phyloP scores from a whole-genome alignment of 768 basidiomycete genomes.

The Cystofilobasidium bisporidii region DNA sequence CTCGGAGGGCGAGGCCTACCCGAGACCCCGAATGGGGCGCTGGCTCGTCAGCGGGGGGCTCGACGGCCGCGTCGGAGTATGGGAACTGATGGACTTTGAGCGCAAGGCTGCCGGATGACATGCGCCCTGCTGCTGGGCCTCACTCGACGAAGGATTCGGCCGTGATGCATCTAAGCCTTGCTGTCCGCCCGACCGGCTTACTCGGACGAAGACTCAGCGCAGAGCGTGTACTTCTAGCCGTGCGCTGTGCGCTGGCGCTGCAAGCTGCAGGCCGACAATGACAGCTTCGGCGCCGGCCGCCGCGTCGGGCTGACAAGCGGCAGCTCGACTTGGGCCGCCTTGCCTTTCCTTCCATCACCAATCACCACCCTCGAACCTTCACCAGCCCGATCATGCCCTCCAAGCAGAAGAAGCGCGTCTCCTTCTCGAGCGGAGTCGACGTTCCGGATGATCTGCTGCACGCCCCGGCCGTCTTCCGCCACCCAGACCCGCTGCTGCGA shows the following conservation, averaged over 20 bases:
- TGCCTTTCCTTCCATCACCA: too few species aligned
- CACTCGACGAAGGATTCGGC: too few species aligned
- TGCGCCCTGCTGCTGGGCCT: background rate
- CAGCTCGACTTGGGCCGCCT: too few species aligned
- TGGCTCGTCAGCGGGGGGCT: constrained; percentile 62
- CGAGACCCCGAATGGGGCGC: constrained; percentile 46
- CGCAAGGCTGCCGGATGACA: background rate
- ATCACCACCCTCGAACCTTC: background rate
- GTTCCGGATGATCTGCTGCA: background rate
- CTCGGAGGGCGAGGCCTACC: constrained; percentile 47
- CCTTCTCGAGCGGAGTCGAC: background rate
- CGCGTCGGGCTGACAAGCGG: too few species aligned
- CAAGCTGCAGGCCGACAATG: too few species aligned
- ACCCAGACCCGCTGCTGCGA: constrained; percentile 7
- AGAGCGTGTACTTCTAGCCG: too few species aligned
- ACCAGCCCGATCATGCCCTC: background rate
- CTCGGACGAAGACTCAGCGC: too few species aligned
- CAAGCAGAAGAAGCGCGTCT: constrained; percentile 9
- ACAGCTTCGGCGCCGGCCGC: too few species aligned
- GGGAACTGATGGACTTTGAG: constrained; percentile 47
- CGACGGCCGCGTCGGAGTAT: constrained; percentile 62
- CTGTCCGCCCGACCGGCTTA: too few species aligned
- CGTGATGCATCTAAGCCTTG: too few species aligned
- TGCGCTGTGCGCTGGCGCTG: too few species aligned
- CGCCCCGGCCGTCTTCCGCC: background rate